Conservation (phyloP, 441 rosid genomes). For the Mallotus japonicus region DNA sequence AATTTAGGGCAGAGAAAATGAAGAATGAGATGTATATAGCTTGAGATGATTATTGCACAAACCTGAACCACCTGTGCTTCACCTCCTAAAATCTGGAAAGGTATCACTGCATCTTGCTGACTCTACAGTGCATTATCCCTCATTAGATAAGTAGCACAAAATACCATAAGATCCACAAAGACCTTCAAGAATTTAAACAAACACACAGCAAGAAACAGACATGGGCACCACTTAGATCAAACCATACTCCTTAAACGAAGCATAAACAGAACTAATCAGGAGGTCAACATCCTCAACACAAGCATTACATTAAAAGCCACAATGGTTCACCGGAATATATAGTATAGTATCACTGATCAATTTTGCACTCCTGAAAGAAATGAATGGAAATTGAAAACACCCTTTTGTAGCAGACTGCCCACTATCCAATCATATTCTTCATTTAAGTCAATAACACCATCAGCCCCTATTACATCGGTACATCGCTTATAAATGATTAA, state of each 20-base stretch:
- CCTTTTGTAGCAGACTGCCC: neutral
- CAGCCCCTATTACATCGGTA: neutral
- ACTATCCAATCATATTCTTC: neutral
- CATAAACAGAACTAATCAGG: neutral
- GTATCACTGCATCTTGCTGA: constrained; percentile 78
- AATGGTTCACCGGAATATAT: neutral
- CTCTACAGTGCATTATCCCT: constrained; percentile 49
- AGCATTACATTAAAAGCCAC: neutral
- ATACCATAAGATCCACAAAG: constrained; percentile 5
- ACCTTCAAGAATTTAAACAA: constrained; percentile 13
- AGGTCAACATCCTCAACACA: neutral
- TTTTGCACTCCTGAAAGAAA: neutral
- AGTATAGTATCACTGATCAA: neutral
- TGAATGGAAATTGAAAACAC: neutral
- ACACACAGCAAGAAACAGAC: neutral
- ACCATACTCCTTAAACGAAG: constrained; percentile 5
- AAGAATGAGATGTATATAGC: neutral
- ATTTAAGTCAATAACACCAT: neutral
- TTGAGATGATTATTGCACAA: constrained; percentile 12
- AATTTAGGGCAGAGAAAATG: constrained; percentile 1
- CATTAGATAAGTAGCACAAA: constrained; percentile 4
- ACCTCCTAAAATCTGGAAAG: constrained; percentile 98
- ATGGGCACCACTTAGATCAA: constrained; percentile 11
- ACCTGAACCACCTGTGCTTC: constrained; percentile 99
- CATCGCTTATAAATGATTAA: neutral